phyloP scores from a whole-genome alignment of 1,284 basidiomycete genomes.

The Kalmanozyma brasiliensis region DNA sequence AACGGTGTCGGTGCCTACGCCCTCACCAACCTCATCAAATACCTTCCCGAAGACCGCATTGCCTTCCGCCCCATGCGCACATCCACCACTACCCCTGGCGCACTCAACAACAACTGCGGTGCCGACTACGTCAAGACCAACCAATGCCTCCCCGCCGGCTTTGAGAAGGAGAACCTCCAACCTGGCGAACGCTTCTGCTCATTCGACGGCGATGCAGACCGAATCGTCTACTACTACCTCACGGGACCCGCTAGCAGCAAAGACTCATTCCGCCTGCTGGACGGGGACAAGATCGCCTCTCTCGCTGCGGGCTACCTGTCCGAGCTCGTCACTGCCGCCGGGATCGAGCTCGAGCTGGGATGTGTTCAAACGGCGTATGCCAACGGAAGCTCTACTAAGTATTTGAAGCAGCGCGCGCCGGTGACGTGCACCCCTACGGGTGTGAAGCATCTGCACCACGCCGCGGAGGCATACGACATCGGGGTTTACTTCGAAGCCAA shows the following conservation, averaged over 20 bases:
- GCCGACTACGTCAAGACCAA: slow-evolving; percentile 96
- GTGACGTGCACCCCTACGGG: slow-evolving; percentile 96
- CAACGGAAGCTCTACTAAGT: slow-evolving; percentile 95
- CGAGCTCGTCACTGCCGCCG: slow-evolving; percentile 77
- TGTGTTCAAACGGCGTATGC: slow-evolving; percentile 99
- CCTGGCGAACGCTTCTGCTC: slow-evolving; percentile 84
- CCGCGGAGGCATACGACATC: slow-evolving; percentile 90
- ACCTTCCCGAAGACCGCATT: slow-evolving; percentile 55
- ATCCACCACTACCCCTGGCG: slow-evolving; percentile 74
- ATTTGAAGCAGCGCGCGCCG: slow-evolving; percentile 75
- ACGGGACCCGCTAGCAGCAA: slow-evolving; percentile 73
- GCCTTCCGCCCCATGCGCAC: slow-evolving; percentile 57
- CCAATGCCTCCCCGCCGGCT: slow-evolving; percentile 61
- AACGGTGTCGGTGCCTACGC: slow-evolving; percentile 88
- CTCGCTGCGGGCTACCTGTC: slow-evolving; percentile 92
- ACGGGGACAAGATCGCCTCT: slow-evolving; percentile 98
- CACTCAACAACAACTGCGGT: slow-evolving; percentile 85
- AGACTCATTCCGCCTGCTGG: slow-evolving; percentile 84
- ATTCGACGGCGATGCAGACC: slow-evolving; percentile 96
- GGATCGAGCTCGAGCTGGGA: slow-evolving; percentile 61
- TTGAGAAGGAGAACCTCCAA: slow-evolving; percentile 56
- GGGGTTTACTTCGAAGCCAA: slow-evolving; percentile 99
- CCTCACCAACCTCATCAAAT: slow-evolving; percentile 56
- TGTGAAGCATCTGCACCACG: slow-evolving; percentile 98
- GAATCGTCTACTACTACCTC: slow-evolving; percentile 90